Evolutionary conservation across 1,284 basidiomycete species (phyloP), one percentile per base, ranked within the genome.

Genomic region (Athelia sp.): DNA sequence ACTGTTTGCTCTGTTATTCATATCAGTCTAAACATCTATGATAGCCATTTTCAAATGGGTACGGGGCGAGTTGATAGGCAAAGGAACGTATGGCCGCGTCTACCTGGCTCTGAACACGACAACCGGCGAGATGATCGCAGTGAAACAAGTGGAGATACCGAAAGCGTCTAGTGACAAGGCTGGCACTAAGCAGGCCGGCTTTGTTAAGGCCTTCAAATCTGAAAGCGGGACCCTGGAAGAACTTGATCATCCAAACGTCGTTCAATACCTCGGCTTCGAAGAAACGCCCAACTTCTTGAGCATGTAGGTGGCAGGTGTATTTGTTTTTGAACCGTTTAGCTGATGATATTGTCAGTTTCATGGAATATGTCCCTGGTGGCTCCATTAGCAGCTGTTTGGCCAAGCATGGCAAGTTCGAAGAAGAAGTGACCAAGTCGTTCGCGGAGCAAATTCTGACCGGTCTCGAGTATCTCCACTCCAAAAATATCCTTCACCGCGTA

Each of bases 341-440:
- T 43, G 53, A 53, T 44, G 23, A 38, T 50, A 40, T 42, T 50
- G 43, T 35, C 56, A 87, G 84, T 58, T 93, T 95, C 70, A 74
- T 93, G 67, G 90, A 93, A 65, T 93, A 93, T 61, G 87, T 93
- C 36, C 87, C 90, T 43, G 92, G 91, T 64, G 90, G 90, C 21
- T 93, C 90, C 2, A 79, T 95, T 49, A 87, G 85, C 38, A 81
- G 82, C 55, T 86, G 87, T 61, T 71, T 93, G 54, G 79, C 82
- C 46, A 87, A 87, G 50, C 81, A 90, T 52, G 87, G 89, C 54
- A 83, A 84, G 61, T 86, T 93, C 56, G 82, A 88, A 52, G 86
- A 90, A 57, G 76, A 83, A 51, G 80, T 90, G 35, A 84, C 90
- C 55, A 88, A 87, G 61, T 90, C 78, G 46, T 93, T 93, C 63